Evolutionary conservation across 192 early-diverging fungal genomes (phyloP), one percentile per base, ranked within the genome.

Genomic region (Nowakowskiella sp.): DNA sequence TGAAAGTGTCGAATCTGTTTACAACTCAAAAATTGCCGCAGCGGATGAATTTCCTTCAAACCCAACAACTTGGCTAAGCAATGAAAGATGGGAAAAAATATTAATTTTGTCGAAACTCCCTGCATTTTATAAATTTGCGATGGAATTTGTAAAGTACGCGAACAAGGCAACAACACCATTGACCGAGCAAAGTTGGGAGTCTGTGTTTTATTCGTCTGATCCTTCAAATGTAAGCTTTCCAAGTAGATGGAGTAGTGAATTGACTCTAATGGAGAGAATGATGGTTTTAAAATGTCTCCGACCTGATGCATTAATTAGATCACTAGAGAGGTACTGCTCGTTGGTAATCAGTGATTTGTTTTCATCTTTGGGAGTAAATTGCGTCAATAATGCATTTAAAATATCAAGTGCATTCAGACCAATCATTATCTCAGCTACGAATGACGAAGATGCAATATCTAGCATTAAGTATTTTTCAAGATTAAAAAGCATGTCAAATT

Each of bases 91-190:
- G 66, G 23, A 53, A 13, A 9, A 13, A 28, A 6, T 68, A 1
- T 5, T 10, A 1, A 19, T 50, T 16, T 22, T 70, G 2, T 6
- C 66, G 0, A 65, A 46, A 4, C 39, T 66, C 16, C 42, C 66
- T 1, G 1, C 42, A 19, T 69, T 61, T 43, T 34, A 44, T 4
- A 10, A 36, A 25, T 61, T 69, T 29, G 47, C 53, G 4, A 10
- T 49, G 24, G 67, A 69, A 1, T 69, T 69, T 47, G 34, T 43
- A 1, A 49, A 53, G 26, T 67, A 51, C 30, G 62, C 57, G 1
- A 69, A 62, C 36, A 29, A 36, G 27, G 47, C 64, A 0, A 62
- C 66, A 0, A 67, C 65, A 4, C 54, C 64, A 2, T 32, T 23
- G 10, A n/a, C n/a, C 0, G 64, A 64, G 39, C 13, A 6, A 2